These are phyloP conservation scores for Boletus reticuloceps DNA, from an alignment of 768 basidiomycete genomes.

Conservation along the genomic window DNA sequence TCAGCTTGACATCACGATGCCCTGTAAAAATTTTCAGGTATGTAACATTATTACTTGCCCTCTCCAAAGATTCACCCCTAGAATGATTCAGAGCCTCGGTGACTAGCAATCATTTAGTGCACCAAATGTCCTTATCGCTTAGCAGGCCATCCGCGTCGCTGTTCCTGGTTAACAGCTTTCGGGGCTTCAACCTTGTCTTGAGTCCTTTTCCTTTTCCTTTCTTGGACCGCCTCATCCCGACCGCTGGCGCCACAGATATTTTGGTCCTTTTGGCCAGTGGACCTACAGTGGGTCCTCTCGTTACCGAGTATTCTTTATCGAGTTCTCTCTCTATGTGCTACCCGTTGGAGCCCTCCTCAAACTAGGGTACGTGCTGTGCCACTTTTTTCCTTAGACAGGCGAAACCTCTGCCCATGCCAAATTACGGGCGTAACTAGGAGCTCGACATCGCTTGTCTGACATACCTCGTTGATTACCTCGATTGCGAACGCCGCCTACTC, in stretches of 20 bases:
- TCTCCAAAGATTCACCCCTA: neutral
- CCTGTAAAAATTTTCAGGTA: constrained; percentile 10
- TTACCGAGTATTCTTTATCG: constrained; percentile 7
- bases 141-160: neutral
- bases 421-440: neutral
- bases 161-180: constrained; percentile 11
- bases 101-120: neutral
- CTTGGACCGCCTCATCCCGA: constrained; percentile 10
- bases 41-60: constrained; percentile 2
- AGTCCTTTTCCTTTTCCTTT: constrained; percentile 14
- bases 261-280: neutral
- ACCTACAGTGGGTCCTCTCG: neutral
- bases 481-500: neutral
- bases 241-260: neutral
- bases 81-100: neutral
- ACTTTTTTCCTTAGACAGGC: neutral
- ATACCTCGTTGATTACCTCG: neutral
- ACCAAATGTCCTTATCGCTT: neutral
- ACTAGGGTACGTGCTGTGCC: neutral
- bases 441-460: constrained; percentile 16
- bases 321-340: neutral
- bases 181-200: constrained; percentile 22
- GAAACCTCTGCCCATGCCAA: neutral
- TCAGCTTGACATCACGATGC: neutral
- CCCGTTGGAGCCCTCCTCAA: neutral